Percentiles rank a stretch among this genome's conserved stretches.
phyloP scores from a whole-genome alignment of 345 rosid genomes.

The Ceriops tagal region DNA sequence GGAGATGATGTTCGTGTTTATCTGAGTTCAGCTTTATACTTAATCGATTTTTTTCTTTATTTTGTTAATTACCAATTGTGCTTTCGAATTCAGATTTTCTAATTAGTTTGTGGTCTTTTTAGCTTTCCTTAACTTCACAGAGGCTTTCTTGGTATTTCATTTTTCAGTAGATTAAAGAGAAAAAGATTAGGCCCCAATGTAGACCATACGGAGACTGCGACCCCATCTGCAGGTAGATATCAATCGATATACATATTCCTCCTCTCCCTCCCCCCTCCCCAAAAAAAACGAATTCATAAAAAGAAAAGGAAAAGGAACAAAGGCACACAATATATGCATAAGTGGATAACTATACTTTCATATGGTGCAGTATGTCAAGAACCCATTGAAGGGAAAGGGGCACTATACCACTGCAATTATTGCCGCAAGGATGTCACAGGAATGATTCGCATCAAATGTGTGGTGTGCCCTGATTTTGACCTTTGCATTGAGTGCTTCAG shows the following conservation, averaged over 20 bases:
- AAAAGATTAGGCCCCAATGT: conserved; percentile 44
- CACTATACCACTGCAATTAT: conserved; percentile 81
- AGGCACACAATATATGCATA: neutral
- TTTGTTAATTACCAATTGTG: neutral
- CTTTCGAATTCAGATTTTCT: neutral
- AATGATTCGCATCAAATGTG: conserved; percentile 79
- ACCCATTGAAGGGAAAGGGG: conserved; percentile 43
- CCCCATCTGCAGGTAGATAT: conserved; percentile 26
- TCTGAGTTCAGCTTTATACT: too few relatives aligned
- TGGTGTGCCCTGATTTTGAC: conserved; percentile 78
- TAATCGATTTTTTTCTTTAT: too few relatives aligned
- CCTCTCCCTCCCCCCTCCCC: too few relatives aligned
- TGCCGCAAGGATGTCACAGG: conserved; percentile 90
- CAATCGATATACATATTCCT: too few relatives aligned
- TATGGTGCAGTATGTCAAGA: conserved; percentile 40
- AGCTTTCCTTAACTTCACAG: neutral
- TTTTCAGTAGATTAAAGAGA: conserved; percentile 55
- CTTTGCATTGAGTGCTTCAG: conserved; percentile 90
- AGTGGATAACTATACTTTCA: neutral
- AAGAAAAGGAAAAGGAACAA: too few relatives aligned
- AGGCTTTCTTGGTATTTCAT: neutral
- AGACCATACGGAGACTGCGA: conserved; percentile 42
- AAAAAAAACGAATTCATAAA: too few relatives aligned
- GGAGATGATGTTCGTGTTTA: too few relatives aligned
- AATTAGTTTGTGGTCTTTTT: neutral